A percentile compares a stretch with the other conserved stretches of the same genome.
These are phyloP conservation scores for Monosporascus sp. DNA, from an alignment of 2,329 filamentous ascomycete genomes.

Conservation along the genomic window DNA sequence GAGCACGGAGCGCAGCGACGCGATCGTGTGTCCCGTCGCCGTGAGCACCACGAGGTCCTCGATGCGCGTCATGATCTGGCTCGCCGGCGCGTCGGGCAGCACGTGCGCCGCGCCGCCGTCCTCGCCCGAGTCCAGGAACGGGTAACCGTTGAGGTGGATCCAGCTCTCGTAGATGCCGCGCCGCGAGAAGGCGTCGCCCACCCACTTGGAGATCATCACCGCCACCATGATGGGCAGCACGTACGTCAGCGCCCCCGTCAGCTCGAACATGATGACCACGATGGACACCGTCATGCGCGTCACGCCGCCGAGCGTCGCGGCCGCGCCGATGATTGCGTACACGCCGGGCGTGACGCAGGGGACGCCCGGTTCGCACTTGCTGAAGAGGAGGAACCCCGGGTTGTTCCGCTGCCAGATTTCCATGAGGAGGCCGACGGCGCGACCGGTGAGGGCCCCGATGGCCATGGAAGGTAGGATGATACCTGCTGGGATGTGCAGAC, in stretches of 20 bases:
- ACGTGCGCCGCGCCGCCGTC: conserved; percentile 44
- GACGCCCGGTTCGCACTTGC: conserved; percentile 75
- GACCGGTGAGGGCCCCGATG: conserved; percentile 84
- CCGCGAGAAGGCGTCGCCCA: conserved; percentile 89
- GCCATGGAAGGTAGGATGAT: conserved; percentile 96
- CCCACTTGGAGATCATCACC: conserved; percentile 98
- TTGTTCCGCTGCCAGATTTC: conserved; percentile 80
- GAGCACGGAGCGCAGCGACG: conserved; percentile 65
- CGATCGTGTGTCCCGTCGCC: conserved; percentile 81
- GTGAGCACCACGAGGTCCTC: conserved; percentile 87
- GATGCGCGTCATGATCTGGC: conserved; percentile 84
- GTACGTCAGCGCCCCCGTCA: conserved; percentile 92
- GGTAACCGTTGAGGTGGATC: conserved; percentile 95
- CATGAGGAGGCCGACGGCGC: conserved; percentile 82
- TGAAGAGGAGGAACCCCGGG: conserved; percentile 72
- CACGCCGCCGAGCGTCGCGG: conserved; percentile 87
- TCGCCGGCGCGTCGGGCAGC: conserved; percentile 73
- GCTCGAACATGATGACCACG: conserved; percentile 98
- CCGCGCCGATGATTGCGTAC: conserved; percentile 93
- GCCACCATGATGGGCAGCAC: conserved; percentile 98
- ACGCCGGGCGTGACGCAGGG: conserved; percentile 90
- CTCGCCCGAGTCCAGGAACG: conserved; percentile 88
- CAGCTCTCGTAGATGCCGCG: conserved; percentile 95
- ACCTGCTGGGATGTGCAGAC: conserved; percentile 87
- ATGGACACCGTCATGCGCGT: conserved; percentile 97